Evolutionary conservation across 2,329 filamentous ascomycete genomes (phyloP).

Genomic region (Talaromyces sp.): DNA sequence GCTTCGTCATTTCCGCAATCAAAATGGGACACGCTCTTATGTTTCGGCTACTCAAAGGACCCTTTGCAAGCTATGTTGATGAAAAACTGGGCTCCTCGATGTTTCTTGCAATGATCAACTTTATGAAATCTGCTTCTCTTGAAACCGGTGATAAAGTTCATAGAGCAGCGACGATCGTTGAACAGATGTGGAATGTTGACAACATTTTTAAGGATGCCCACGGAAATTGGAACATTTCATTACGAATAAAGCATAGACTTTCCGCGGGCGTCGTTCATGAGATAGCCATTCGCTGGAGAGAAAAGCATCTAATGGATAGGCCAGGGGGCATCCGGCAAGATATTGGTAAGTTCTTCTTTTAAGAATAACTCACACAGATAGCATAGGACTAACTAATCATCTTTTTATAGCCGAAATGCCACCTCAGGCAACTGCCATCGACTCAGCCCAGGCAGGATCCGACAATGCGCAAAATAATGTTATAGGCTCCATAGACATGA

Average conservation of each 20-base stretch:
- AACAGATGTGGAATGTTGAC: constrained; percentile 2
- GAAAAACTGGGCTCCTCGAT: not conserved
- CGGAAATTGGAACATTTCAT: constrained; percentile 1
- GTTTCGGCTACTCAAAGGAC: not conserved
- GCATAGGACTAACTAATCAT: too few species aligned
- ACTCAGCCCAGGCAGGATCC: not conserved
- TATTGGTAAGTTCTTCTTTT: not conserved
- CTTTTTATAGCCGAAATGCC: not conserved
- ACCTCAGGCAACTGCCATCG: not conserved
- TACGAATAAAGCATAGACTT: not conserved
- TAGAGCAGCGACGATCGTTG: not conserved
- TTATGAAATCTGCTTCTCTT: not conserved
- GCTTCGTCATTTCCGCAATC: not conserved
- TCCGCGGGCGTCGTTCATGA: not conserved
- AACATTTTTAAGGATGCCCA: not conserved
- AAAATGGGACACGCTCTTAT: constrained; percentile 1
- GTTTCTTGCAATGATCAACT: not conserved
- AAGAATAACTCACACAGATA: not conserved
- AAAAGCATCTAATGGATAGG: not conserved
- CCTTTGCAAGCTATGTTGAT: not conserved
- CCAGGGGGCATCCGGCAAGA: not conserved
- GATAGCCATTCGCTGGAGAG: constrained; percentile 1
- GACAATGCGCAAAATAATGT: not conserved
- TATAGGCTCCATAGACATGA: not conserved
- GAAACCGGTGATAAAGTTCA: not conserved